Evolutionary conservation across 1,139 yeast genomes (phyloP), one percentile per base, ranked within the genome.

Genomic region (Hyphopichia burtonii): DNA sequence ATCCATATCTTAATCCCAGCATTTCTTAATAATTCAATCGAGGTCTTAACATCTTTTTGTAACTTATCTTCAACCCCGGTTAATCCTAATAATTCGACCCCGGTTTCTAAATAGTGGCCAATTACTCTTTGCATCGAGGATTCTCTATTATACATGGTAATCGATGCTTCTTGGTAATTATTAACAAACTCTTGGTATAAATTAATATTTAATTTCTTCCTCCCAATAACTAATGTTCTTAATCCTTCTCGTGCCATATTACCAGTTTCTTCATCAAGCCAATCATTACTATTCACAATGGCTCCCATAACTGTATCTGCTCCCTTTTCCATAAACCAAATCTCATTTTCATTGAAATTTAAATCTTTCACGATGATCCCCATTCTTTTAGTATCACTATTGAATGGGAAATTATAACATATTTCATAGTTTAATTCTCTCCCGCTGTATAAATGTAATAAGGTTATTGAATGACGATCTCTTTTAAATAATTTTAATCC

Each of bases 1-100:
- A 94, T 94, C 99, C 99, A 94, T 41, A 94, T 93, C 56, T 89
- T 89, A 44, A 94, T 82, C 2, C 99, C 99, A 0, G 99, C 99
- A 66, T 94, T 93, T 53, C 99, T 76, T 50, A 94, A 73, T 31
- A 93, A 72, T 66, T 94, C 99, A 46, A 94, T 83, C 0, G 97
- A 88, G 0, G 95, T 79, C 61, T 91, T 93, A 43, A 94, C 96
- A 59, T 91, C 91, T 41, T 78, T 78, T 61, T 94, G 99, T 39
- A 94, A 73, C 56, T 89, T 87, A 61, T 94, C 99, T 61, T 94
- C 99, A 30, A 94, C 99, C 44, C 99, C 99, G 0, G 99, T 94
- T 41, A 94, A 70, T 0, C 99, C 99, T 42, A 90, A 68, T 28
- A 94, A 71, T 55, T 91, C 98, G 41, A 94, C 66, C 52, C 89